phyloP scores from a whole-genome alignment of 345 rosid genomes.

The Syzygium jambos region DNA sequence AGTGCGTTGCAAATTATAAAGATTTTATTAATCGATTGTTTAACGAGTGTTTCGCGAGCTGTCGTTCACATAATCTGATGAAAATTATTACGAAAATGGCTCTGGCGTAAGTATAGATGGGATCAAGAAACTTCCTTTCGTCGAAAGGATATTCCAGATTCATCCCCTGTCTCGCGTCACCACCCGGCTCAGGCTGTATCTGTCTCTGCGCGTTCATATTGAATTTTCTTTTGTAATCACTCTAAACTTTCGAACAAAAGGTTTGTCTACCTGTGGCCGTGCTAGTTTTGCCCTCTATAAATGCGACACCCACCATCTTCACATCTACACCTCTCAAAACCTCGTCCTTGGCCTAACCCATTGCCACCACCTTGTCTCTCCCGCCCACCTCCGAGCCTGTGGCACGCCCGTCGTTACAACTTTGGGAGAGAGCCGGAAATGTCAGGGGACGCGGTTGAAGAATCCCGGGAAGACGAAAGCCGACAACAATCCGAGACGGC shows the following conservation, averaged over 20 bases:
- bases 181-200: background rate
- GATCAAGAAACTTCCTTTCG: background rate
- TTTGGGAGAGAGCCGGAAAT: background rate
- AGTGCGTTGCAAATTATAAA: accelerated
- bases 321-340: background rate
- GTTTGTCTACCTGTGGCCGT: background rate
- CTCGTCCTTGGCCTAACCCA: background rate
- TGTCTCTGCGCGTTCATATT: background rate
- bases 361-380: background rate
- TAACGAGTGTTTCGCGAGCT: background rate
- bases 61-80: background rate
- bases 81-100: background rate
- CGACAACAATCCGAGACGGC: background rate
- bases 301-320: background rate
- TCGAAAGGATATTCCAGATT: background rate
- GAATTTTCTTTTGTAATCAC: background rate
- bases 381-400: background rate
- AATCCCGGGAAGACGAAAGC: background rate
- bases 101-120: background rate
- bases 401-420: background rate
- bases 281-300: background rate
- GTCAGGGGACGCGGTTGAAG: background rate
- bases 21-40: background rate
- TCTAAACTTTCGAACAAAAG: background rate
- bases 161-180: background rate